Evolutionary conservation across 2,329 filamentous ascomycete genomes (phyloP), one percentile per base, ranked within the genome.

Genomic region (Claviceps monticola): DNA sequence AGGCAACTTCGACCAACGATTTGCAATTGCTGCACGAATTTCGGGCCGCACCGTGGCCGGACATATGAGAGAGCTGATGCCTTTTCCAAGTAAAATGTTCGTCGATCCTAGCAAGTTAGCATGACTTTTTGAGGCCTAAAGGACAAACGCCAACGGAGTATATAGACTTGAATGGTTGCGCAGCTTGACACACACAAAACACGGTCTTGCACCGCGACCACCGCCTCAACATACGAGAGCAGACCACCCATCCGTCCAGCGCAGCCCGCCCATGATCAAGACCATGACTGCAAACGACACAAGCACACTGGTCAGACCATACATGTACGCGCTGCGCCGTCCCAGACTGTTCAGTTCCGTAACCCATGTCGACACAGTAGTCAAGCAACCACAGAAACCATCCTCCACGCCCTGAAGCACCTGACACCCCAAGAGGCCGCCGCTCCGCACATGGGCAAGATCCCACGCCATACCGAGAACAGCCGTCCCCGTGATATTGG

Each of bases 391-490:
- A 59, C 82, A 85, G 58, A 85, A 83, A 2, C 82, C 82, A 68
- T 85, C 81, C 63, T 80, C 75, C 3, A 84, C 65, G 5, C 81
- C 81, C 59, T 83, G 79, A 48, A 87, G 64, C 1, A 86, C 76
- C 65, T 86, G 82, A 55, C 84, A 90, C 0, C 80, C 81, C 0
- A 82, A 60, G 1, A 77, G 63, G 4, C 78, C 76, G 1, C 77
- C 76, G 1, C 74, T 56, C 0, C 74, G 76, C 0, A 74, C 75
- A 60, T 88, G 88, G 56, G 88, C 86, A 49, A 95, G 69, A 61
- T 94, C 86, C 71, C 79, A 95, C 34, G 81, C 78, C 75, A 88
- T 82, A 14, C 80, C 89, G 48, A 94, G 66, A 16, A 95, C 66
- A 0, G 76, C 76, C 0, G 87, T 89, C 4, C 90, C 91, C 14